Evolutionary conservation across 192 early-diverging fungal genomes (phyloP), one percentile per base, ranked within the genome.

Genomic region (Paraglomus occultum): DNA sequence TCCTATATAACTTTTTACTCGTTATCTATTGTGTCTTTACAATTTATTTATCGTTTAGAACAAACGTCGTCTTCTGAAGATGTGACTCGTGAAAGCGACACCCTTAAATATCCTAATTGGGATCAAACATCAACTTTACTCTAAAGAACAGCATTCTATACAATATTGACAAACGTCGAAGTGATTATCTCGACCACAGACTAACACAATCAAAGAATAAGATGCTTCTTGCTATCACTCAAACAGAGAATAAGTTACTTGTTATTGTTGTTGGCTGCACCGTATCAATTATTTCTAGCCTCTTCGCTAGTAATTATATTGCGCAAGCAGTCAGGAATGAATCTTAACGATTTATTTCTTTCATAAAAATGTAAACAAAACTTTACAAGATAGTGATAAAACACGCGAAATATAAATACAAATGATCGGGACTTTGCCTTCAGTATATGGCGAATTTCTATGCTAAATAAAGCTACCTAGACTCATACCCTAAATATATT

Each of bases 21-120:
- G 51, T 52, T 52, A 52, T 52, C 51, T 52, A 52, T 52, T 52
- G 51, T 51, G 51, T 51, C 51, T 51, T 51, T 51, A 51, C 8
- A 51, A 52, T 11, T 15, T 52, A 52, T 52, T 52, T 52, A 20
- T 52, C 6, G 51, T 52, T 52, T 52, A 52, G 51, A 52, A 52
- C 6, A 6, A 52, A 52, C 51, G 1, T 52, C 51, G 51, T 52
- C 49, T 50, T 50, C 2, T 50, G 49, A 50, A 50, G 0, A 50
- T 50, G 2, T 50, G 0, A 50, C 5, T 52, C 51, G 51, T 52
- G 51, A 52, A 52, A 52, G 51, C 51, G 6, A 0, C 6, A n/a
- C n/a, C n/a, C n/a, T n/a, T n/a, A n/a, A n/a, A n/a, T n/a, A n/a
- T n/a, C n/a, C n/a, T n/a, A n/a, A n/a, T n/a, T n/a, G n/a, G n/a